These are phyloP conservation scores for Pyrenophora teres DNA, from an alignment of 2,329 filamentous ascomycete species.

Conservation along the genomic window DNA sequence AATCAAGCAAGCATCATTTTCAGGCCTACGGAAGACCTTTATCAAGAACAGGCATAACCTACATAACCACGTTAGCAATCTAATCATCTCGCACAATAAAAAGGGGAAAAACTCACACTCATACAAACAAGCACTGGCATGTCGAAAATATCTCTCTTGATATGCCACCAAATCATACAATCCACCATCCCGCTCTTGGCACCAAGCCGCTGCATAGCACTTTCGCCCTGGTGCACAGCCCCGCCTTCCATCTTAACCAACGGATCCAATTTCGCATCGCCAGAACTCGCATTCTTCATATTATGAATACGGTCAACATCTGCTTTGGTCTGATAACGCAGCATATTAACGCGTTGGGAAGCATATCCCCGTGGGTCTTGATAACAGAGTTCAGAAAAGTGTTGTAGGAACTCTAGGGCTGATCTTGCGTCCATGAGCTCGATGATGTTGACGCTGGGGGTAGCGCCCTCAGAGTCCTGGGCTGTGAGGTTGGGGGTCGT, in stretches of 20 bases:
- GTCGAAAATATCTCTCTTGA: conserved; percentile 95
- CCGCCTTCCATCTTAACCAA: conserved; percentile 39
- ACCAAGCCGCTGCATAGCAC: conserved; percentile 79
- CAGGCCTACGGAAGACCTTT: conserved; percentile 24
- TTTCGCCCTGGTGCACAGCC: conserved; percentile 61
- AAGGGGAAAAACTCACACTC: conserved; percentile 73
- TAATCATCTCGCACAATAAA: background rate
- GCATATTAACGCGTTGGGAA: conserved; percentile 78
- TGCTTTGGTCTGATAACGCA: conserved; percentile 74
- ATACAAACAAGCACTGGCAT: conserved; percentile 98
- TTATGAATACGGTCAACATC: conserved; percentile 41
- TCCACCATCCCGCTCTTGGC: conserved; percentile 88
- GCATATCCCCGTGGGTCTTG: conserved; percentile 86
- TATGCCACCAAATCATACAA: conserved; percentile 95
- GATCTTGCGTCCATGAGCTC: conserved; percentile 93
- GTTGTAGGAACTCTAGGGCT: conserved; percentile 92
- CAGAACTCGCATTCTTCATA: conserved; percentile 19
- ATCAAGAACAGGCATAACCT: conserved; percentile 42
- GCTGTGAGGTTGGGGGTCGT: conserved; percentile 53
- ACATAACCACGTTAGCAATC: conserved; percentile 8
- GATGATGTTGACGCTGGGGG: conserved; percentile 84
- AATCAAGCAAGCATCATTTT: too few species aligned
- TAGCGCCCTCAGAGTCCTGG: conserved; percentile 45
- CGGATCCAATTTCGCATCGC: conserved; percentile 31
- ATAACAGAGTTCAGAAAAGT: conserved; percentile 91